Base-by-base conservation (phyloP, 1,139 yeast genomes). In the Debaryomyces sp. region DNA sequence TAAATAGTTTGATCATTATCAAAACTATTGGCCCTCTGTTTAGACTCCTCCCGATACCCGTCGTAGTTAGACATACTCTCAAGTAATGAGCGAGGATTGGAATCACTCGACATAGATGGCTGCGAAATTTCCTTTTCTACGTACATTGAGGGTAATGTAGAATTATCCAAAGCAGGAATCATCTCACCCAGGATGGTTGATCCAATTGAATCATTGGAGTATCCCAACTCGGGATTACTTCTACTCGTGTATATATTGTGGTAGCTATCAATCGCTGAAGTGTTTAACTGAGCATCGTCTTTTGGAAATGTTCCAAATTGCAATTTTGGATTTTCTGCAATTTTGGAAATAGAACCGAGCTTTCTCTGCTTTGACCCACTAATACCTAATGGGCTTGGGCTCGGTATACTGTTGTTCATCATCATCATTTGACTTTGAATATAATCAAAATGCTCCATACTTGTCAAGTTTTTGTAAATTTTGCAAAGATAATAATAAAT, bases 121-220 rank as follows among this genome's bases (percentile, higher is more conserved):
- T 41, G 43, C 43, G 43, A 41, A 41, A 41, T 41, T 30, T 41
- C 43, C 18, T 41, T 41, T 22, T 27, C 21, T 5, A 41, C 36
- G 21, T 30, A 41, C 27, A 32, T 23, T 21, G 43, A 41, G 12
- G 43, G 43, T 21, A 41, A 41, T n/a, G 43, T 41, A 12, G 24
- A 18, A n/a, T 23, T 30, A 41, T 30, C 43, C 8, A 30, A 15
- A 7, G 23, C 15, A 21, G 36, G 27, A 41, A 41, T 22, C n/a
- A n/a, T n/a, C 13, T n/a, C 26, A n/a, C 9, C 18, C 43, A 12
- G 27, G 12, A 30, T 18, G n/a, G 34, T 4, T n/a, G 15, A 12
- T 22, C n/a, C 13, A 2, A 17, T 34, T 18, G 23, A 17, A 5
- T 17, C 26, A 18, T 35, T 18, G 15, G 26, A 9, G n/a, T 21